Percentiles rank a stretch among this genome's conserved stretches.
Conservation (phyloP, 2,329 filamentous ascomycete species). For the Penicillium sp. region DNA sequence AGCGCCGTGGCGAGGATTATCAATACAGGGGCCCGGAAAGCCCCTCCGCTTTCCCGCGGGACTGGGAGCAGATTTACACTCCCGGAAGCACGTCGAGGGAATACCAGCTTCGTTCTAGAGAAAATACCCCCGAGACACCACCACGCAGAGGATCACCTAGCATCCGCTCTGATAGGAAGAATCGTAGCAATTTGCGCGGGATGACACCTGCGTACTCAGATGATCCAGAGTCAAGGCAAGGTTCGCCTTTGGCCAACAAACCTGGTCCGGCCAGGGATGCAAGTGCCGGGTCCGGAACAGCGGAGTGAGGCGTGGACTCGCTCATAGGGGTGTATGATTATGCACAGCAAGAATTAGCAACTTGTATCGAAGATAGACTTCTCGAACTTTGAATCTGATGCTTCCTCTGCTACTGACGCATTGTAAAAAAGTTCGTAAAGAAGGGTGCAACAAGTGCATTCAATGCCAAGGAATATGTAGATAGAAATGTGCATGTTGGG, state of each 20-base stretch:
- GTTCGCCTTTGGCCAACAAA: conserved; percentile 42
- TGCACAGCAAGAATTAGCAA: not conserved
- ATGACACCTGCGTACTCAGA: conserved; percentile 27
- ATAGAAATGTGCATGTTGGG: conserved; percentile 20
- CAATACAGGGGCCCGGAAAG: conserved; percentile 48
- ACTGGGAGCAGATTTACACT: conserved; percentile 32
- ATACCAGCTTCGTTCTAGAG: conserved; percentile 36
- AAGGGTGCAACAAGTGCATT: too few species aligned
- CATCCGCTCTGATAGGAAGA: conserved; percentile 22
- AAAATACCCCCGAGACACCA: conserved; percentile 39
- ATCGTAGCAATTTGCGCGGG: conserved; percentile 26
- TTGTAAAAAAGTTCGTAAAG: not conserved
- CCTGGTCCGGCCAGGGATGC: conserved; percentile 36
- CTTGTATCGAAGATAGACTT: not conserved
- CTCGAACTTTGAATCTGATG: not conserved
- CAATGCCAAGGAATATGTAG: conserved; percentile 18
- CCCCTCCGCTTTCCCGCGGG: conserved; percentile 30
- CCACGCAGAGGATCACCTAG: conserved; percentile 26
- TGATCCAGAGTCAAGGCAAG: conserved; percentile 20
- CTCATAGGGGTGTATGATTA: conserved; percentile 9
- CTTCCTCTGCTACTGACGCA: not conserved
- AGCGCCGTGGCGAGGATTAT: conserved; percentile 69
- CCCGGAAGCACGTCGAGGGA: conserved; percentile 30
- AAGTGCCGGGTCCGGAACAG: conserved; percentile 35
- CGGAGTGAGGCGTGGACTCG: conserved; percentile 4